phyloP scores from a whole-genome alignment of 139 green algal genomes.

The Chlorella sp. region DNA sequence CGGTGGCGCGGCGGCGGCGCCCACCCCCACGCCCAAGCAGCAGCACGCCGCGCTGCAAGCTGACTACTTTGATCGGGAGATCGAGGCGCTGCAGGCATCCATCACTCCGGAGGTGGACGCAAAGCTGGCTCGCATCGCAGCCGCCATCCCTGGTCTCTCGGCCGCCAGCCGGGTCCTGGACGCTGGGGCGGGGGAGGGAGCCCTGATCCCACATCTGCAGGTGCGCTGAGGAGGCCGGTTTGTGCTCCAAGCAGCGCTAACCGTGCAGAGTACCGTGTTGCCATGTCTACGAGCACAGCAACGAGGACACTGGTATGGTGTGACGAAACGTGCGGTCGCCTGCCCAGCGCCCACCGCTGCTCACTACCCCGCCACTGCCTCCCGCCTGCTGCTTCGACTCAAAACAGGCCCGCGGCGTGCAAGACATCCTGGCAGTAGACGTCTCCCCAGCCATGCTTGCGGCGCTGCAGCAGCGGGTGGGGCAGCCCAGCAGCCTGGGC shows the following conservation, averaged over 20 bases:
- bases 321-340: too few relatives aligned
- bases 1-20: neutral
- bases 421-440: conserved; percentile 77
- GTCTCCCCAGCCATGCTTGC: conserved; percentile 64
- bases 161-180: conserved; percentile 60
- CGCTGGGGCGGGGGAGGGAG: conserved; percentile 72
- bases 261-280: too few relatives aligned
- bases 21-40: neutral
- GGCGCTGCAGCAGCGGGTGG: conserved; percentile 33
- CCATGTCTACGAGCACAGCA: neutral
- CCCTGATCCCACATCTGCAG: conserved; percentile 65
- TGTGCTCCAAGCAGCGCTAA: too few relatives aligned
- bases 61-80: conserved; percentile 18
- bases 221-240: neutral
- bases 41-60: conserved; percentile 11
- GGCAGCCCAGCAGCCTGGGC: conserved; percentile 40
- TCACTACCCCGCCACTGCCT: neutral
- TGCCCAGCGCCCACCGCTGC: neutral
- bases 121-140: conserved; percentile 47
- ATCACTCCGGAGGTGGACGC: conserved; percentile 37
- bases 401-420: conserved; percentile 43
- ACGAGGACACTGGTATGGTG: too few relatives aligned
- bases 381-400: neutral
- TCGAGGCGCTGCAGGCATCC: neutral
- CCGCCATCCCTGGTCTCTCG: conserved; percentile 43